A percentile compares a stretch with the other conserved stretches of the same genome.
phyloP scores from a whole-genome alignment of 1,284 basidiomycete species.

The Pterulicium gracile region DNA sequence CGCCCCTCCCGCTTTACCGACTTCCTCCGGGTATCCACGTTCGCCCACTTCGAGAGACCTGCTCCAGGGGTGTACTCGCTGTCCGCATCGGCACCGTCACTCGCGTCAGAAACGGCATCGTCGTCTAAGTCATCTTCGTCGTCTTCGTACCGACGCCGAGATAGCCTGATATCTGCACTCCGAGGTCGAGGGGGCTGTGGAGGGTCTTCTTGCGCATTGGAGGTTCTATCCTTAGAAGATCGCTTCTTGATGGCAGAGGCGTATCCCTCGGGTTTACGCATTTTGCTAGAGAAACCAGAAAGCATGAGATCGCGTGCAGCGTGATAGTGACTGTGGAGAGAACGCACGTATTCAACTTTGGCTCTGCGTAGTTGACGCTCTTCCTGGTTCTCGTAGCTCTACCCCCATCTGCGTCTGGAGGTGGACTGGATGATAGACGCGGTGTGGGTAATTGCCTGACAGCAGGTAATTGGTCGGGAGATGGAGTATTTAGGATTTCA shows the following conservation, averaged over 20 bases:
- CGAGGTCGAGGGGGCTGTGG: slow-evolving; percentile 21
- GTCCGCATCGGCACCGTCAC: slow-evolving; percentile 56
- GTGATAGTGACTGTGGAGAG: neutral
- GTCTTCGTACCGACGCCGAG: slow-evolving; percentile 14
- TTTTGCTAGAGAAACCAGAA: neutral
- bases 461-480: slow-evolving; percentile 24
- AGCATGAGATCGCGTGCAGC: neutral
- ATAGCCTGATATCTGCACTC: slow-evolving; percentile 13
- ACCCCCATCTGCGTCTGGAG: slow-evolving; percentile 29
- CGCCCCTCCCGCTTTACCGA: neutral
- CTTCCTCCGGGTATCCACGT: slow-evolving; percentile 46
- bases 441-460: slow-evolving; percentile 32
- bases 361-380: slow-evolving; percentile 83
- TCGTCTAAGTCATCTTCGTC: slow-evolving; percentile 13
- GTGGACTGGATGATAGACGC: slow-evolving; percentile 38
- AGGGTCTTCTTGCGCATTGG: slow-evolving; percentile 14
- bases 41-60: slow-evolving; percentile 31
- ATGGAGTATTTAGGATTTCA: slow-evolving; percentile 22
- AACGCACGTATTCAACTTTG: slow-evolving; percentile 80
- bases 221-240: neutral
- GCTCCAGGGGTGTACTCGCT: slow-evolving; percentile 38
- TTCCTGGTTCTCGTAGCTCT: slow-evolving; percentile 64
- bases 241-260: slow-evolving; percentile 1
- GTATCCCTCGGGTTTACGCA: slow-evolving; percentile 2
- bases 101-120: slow-evolving; percentile 21